Evolutionary conservation across 2,329 filamentous ascomycete species (phyloP).

Genomic region (Elsinoe perseae): DNA sequence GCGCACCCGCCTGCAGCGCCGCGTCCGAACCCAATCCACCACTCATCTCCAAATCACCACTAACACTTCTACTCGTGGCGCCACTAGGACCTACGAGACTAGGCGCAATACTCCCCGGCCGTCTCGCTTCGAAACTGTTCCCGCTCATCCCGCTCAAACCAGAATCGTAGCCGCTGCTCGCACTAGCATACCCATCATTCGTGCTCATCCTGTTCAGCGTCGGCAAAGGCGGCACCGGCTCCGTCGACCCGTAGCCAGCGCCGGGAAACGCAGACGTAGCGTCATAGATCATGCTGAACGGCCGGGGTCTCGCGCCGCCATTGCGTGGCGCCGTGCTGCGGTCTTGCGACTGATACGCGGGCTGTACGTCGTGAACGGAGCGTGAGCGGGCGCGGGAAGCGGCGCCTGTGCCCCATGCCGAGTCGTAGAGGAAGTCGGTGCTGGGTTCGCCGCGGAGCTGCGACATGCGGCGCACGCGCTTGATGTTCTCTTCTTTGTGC

Average conservation of each 20-base stretch:
- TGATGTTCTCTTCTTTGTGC: conserved; percentile 11
- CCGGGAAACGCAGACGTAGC: conserved; percentile 1
- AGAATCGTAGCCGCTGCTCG: background rate
- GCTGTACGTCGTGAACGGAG: background rate
- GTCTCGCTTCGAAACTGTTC: conserved; percentile 11
- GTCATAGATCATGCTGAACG: conserved; percentile 12
- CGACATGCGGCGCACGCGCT: conserved; percentile 14
- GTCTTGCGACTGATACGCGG: background rate
- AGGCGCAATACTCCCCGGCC: conserved; percentile 10
- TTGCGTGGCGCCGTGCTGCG: background rate
- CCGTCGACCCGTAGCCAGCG: background rate
- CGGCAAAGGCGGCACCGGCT: background rate
- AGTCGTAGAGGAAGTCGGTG: conserved; percentile 12
- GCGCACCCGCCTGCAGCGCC: background rate
- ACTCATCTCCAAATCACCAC: conserved; percentile 1
- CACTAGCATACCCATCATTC: background rate
- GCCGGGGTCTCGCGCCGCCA: background rate
- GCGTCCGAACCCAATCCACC: background rate
- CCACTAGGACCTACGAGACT: background rate
- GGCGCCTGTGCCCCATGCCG: conserved; percentile 7
- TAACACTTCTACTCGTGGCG: background rate
- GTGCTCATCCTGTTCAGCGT: background rate
- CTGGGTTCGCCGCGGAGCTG: conserved; percentile 13
- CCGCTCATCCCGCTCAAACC: background rate
- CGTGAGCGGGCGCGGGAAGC: background rate